Base-by-base conservation (phyloP, 805 yeast genomes). In the Lipomyces mesembrius region DNA sequence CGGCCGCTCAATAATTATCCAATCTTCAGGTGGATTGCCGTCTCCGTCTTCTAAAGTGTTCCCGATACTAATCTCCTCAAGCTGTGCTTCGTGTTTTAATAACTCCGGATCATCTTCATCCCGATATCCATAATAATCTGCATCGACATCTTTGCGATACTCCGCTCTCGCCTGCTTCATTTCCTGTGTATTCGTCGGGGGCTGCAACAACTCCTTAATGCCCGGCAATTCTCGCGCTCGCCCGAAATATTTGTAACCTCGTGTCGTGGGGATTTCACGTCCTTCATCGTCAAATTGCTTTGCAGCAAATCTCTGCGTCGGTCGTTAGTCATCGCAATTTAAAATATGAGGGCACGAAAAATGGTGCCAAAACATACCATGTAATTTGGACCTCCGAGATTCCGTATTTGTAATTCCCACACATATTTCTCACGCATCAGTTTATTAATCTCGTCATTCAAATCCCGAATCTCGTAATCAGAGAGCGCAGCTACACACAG, bases 141-240 rank as follows among this genome's bases (percentile, higher is more conserved):
- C 75, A 29, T 71, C 64, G 32, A 76, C 66, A 54, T 63, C 70
- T 22, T 53, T 59, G 11, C 55, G 34, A 32, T 60, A 58, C 29
- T 67, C 57, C 7, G 51, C 56, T 37, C 11, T 39, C 12, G 63
- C 39, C 27, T 43, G 54, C 37, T 62, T 54, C 2, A 11, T 55
- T 2, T 25, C 39, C n/a, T 39, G 57, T 22, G 55, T 52, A 8
- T 37, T 9, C 25, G 74, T 71, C 55, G 81, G 77, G 53, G 79
- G 75, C 61, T 80, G 80, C 22, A 86, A 68, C 27, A 84, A 68
- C 65, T 82, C 82, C 61, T 82, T 79, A 7, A 89, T 93, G 68
- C 90, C 97, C 0, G 92, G 89, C 8, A 92, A 78, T 56, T 91
- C 94, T 61, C 85, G 82, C 0, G 97, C 97, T 59, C 97, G 78